Evolutionary conservation across 202 grass and related monocot species (phyloP), one percentile per base, ranked within the genome.

Genomic region (Cymbopogon flexuosus): DNA sequence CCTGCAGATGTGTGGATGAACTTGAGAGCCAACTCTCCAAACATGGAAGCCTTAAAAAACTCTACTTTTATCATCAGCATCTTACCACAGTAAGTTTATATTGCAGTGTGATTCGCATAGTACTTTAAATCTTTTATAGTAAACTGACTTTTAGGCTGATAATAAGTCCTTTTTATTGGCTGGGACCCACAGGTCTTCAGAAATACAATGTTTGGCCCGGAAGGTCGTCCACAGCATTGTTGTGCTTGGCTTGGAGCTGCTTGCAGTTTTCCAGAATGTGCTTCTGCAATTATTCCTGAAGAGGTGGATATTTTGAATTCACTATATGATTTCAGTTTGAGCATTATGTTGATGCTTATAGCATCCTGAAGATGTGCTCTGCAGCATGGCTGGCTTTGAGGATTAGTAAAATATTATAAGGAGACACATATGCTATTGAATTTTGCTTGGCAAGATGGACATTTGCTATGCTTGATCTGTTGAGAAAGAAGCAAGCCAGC

Each of bases 131-230:
- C 40, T 73, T 23, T 79, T 39, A 9, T 10, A 76, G 58, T 49
- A 71, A 22, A 29, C 45, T 29, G 34, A 10, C 1, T 35, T 76
- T 78, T 87, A 19, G 58, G 27, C 29, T 31, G 19, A 71, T 84
- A 84, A 57, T 40, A 60, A 72, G 59, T 68, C 77, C 46, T 49
- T 11, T 77, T 77, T 71, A 72, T 14, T 46, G 77, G 8, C 46
- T 68, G 66, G 69, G 68, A 70, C 34, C 84, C 61, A 72, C 83
- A 97, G 94, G 94, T 94, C 15, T 97, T 97, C 84, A 87, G 94
- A 83, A 97, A 97, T 78, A 97, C 94, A 86, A 97, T 97, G 94
- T 97, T 97, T 91, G 94, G 94, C 66, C 94, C 94, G 8, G 94
- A 97, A 91, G 94, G 94, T 39, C 88, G 92, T 51, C 94, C 94